Conservation (phyloP, 148 eudicot genomes). For the Salicornia ramosissima region DNA sequence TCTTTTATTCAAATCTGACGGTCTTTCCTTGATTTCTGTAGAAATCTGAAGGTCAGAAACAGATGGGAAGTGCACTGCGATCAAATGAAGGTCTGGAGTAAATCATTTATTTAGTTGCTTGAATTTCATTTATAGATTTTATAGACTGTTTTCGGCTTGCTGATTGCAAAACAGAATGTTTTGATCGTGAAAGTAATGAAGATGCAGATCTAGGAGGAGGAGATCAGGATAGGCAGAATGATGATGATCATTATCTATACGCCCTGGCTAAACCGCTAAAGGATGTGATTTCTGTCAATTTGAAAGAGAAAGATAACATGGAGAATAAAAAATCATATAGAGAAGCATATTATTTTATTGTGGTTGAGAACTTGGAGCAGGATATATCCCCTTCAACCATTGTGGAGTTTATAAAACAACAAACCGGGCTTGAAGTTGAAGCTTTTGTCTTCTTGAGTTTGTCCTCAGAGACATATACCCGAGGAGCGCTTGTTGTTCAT, state of each 20-base stretch:
- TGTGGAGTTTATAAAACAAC: slow-evolving; percentile 37
- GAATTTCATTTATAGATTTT: background rate
- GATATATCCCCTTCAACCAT: slow-evolving; percentile 38
- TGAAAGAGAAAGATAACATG: slow-evolving; percentile 20
- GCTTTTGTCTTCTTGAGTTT: slow-evolving; percentile 42
- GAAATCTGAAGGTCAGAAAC: slow-evolving; percentile 3
- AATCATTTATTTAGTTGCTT: background rate
- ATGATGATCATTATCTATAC: background rate
- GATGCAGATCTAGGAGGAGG: slow-evolving; percentile 32
- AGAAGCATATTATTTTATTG: slow-evolving; percentile 24
- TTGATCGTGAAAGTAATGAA: slow-evolving; percentile 12
- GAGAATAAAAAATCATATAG: slow-evolving; percentile 2
- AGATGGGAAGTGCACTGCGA: background rate
- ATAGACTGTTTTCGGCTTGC: background rate
- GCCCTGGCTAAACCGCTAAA: background rate
- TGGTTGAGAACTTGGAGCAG: slow-evolving; percentile 57
- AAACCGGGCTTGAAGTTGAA: slow-evolving; percentile 37
- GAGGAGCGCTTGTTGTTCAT: slow-evolving; percentile 43
- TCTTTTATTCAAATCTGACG: background rate
- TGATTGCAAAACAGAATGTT: slow-evolving; percentile 25
- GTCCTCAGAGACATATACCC: slow-evolving; percentile 33
- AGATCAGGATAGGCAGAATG: background rate
- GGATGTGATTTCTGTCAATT: slow-evolving; percentile 19
- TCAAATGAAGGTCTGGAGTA: slow-evolving; percentile 15
- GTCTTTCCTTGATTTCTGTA: background rate